Base-by-base conservation (phyloP, 2,329 filamentous ascomycete genomes). In the Hymenoscyphus fructigenus region DNA sequence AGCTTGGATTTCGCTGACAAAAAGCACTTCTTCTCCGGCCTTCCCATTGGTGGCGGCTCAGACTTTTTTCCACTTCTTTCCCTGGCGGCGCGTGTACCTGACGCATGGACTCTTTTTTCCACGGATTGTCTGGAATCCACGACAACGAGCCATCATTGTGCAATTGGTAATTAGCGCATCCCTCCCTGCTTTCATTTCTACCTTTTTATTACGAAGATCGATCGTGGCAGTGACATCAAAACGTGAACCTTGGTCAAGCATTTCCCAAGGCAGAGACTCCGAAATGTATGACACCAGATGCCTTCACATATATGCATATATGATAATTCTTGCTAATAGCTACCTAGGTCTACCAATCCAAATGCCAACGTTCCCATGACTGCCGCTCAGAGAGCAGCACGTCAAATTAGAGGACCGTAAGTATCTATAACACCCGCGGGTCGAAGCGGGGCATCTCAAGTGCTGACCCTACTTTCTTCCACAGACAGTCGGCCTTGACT, bases 401-500 rank as follows among this genome's bases (percentile, higher is more conserved):
- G 71, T 28, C 68, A 72, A 53, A 74, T 75, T 57, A 68, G 74
- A 63, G 73, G 74, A 66, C 73, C 72, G 73, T 74, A 66, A 65
- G 74, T 68, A 57, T 26, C 44, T 6, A 50, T 23, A 15, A 23
- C 1, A 23, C 7, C n/a, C 44, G 44, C n/a, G 7, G 44, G 44
- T 50, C 20, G 20, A 12, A 23, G 41, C 41, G 41, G 17, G 41
- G 17, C 14, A 59, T 36, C 26, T 7, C 23, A 44, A 44, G 23
- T 47, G 14, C 64, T 65, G 17, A 68, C 28, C 61, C 32, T 34
- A 38, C n/a, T 50, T 50, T 15, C 44, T 12, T 36, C 20, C 32
- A 10, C 64, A 83, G 82, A 34, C 87, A 87, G 69, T 89, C 87
- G 65, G 88, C 88, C 14, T 78, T 90, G 72, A 90, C 88, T 6